Evolutionary conservation across 1,284 basidiomycete genomes (phyloP), one percentile per base, ranked within the genome.

Genomic region (Puccinia brachypodii): DNA sequence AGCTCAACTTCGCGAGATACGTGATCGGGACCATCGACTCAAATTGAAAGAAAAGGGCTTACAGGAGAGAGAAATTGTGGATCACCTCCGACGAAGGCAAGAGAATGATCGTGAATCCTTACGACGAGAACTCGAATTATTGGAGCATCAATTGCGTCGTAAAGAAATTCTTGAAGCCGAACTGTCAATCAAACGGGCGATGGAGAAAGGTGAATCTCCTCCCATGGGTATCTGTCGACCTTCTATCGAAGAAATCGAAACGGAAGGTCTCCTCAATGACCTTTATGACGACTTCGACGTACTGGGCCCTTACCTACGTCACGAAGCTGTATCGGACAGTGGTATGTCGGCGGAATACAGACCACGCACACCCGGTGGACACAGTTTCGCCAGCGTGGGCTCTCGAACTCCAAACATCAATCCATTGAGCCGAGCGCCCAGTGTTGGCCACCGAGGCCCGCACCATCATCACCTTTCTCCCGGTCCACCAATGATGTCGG

Each of bases 161-260:
- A 71, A 73, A 31, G 77, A 80, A 40, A 60, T 80, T 2, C 69
- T 80, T 8, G 68, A 80, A 72, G 77, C 77, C 53, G 77, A 80
- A 33, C 64, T 80, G 31, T 22, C 66, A 28, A 80, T 80, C 58
- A 71, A 73, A 31, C 47, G 66, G 13, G 69, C 77, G 13, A 58
- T 80, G n/a, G 77, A 80, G 56, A 80, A 69, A 28, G 77, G 77
- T 25, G 77, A 80, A 73, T 73, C 66, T 16, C 77, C 77, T 47
- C 77, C 77, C 14, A n/a, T 80, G 77, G 77, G 77, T 28, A 60
- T 80, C 22, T n/a, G 8, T 22, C 68, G 50, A 72, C 77, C 77
- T 13, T 56, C 77, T n/a, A 80, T 80, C 22, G 77, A 80, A 62
- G 77, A 80, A n/a, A 80, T 80, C 42, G 77, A 80, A 33, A 71